These are phyloP conservation scores for Elsinoe necatrix DNA, from an alignment of 2,329 filamentous ascomycete genomes.

Conservation along the genomic window DNA sequence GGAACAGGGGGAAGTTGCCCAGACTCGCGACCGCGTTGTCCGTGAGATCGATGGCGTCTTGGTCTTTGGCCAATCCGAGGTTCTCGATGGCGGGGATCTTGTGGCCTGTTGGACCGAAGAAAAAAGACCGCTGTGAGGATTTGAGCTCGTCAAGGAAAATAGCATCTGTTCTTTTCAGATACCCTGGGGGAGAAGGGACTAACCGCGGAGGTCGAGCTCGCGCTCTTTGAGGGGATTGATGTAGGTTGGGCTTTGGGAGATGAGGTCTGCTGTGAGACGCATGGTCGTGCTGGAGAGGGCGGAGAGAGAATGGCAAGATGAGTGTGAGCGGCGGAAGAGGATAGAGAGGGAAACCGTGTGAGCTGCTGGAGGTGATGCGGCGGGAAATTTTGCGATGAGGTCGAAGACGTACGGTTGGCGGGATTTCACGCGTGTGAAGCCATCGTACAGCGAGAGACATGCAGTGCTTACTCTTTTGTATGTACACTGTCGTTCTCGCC, in stretches of 20 bases:
- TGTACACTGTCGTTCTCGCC: not conserved
- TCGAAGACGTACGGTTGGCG: not conserved
- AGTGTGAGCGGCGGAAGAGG: not conserved
- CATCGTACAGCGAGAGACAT: not conserved
- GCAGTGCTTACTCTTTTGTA: not conserved
- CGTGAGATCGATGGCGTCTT: conserved; percentile 96
- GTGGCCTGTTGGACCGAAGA: conserved; percentile 60
- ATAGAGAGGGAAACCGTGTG: not conserved
- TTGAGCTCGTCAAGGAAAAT: conserved; percentile 54
- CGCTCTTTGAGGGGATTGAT: conserved; percentile 98
- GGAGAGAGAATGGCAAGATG: not conserved
- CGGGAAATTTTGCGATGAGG: conserved; percentile 10
- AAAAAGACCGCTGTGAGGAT: conserved; percentile 6
- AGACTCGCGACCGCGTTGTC: conserved; percentile 92
- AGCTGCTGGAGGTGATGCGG: conserved; percentile 8
- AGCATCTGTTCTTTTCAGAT: conserved; percentile 94
- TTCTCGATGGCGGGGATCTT: conserved; percentile 98
- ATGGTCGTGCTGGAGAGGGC: conserved; percentile 43
- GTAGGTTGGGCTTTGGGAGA: conserved; percentile 91
- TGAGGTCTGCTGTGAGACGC: conserved; percentile 92
- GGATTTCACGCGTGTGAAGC: not conserved
- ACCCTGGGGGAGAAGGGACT: conserved; percentile 21
- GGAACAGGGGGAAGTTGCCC: conserved; percentile 86
- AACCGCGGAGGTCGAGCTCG: conserved; percentile 97
- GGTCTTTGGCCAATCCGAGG: conserved; percentile 85